Evolutionary conservation across 257 asterid species (phyloP).

Genomic region (Solanum corneliomulleri): DNA sequence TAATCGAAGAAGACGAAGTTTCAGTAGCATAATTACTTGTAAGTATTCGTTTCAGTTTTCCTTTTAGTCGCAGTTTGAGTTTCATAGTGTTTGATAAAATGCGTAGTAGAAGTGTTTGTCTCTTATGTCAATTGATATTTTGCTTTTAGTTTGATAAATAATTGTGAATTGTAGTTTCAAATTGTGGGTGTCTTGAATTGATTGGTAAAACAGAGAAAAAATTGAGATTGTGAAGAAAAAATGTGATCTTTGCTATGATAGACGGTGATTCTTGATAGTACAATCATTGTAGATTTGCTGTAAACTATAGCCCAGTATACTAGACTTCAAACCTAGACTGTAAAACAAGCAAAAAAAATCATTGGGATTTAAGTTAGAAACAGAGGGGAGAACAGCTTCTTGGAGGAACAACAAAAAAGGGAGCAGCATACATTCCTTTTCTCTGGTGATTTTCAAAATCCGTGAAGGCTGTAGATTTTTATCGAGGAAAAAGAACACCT

Average conservation of each 20-base stretch:
- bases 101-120: not conserved
- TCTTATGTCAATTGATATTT: not conserved
- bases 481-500: no score
- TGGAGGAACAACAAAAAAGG: no score
- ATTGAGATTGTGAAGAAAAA: not conserved
- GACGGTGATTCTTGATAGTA: not conserved
- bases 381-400: no score
- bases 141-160: not conserved
- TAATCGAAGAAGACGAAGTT: not conserved
- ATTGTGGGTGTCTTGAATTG: not conserved
- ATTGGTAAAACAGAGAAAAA: not conserved
- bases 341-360: no score
- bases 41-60: not conserved
- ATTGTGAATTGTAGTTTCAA: not conserved
- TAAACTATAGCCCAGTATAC: not conserved
- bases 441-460: no score
- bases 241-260: not conserved
- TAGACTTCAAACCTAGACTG: not conserved
- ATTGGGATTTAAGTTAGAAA: no score
- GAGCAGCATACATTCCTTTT: no score
- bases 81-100: not conserved
- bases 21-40: not conserved
- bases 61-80: not conserved
- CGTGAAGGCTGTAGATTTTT: no score
- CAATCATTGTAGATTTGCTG: not conserved